phyloP scores from a whole-genome alignment of 805 yeast genomes.

The Ogataea angusta region DNA sequence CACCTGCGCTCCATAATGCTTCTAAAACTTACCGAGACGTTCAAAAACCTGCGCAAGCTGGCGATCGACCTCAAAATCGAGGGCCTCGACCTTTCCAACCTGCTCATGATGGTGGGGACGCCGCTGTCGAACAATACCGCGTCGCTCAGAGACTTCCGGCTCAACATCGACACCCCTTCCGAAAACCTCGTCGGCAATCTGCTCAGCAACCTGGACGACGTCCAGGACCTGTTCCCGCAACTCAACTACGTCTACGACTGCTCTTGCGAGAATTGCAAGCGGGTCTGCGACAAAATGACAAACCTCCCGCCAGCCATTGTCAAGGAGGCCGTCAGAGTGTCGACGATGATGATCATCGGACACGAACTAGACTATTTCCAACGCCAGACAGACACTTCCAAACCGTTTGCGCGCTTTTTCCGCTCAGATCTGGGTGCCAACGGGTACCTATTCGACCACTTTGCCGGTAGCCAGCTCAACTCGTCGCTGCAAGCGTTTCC shows the following conservation, averaged over 20 bases:
- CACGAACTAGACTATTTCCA: slow-evolving; percentile 29
- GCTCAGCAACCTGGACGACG: slow-evolving; percentile 29
- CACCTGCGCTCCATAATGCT: slow-evolving; percentile 33
- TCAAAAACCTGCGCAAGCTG: slow-evolving; percentile 19
- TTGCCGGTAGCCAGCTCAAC: slow-evolving; percentile 25
- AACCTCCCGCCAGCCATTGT: slow-evolving; percentile 1
- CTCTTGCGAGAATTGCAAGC: slow-evolving; percentile 22
- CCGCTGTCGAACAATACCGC: slow-evolving; percentile 27
- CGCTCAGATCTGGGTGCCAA: slow-evolving; percentile 9
- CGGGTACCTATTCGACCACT: slow-evolving; percentile 32
- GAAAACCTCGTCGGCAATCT: slow-evolving; percentile 31
- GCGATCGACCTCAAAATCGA: slow-evolving; percentile 27
- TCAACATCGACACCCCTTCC: slow-evolving; percentile 29
- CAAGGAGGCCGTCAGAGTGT: slow-evolving; percentile 30
- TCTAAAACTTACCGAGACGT: slow-evolving; percentile 29
- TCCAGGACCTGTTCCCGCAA: slow-evolving; percentile 28
- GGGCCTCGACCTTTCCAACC: slow-evolving; percentile 30
- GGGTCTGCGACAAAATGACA: slow-evolving; percentile 12
- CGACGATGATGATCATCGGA: slow-evolving; percentile 32
- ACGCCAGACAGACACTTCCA: slow-evolving; percentile 10
- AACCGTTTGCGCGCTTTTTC: slow-evolving; percentile 16
- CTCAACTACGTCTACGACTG: slow-evolving; percentile 28
- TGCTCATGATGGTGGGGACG: slow-evolving; percentile 33
- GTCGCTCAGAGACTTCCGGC: slow-evolving; percentile 25
- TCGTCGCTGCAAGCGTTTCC: slow-evolving; percentile 20